Evolutionary conservation across 306 rosid species (phyloP).

Genomic region (Ziziphus jujuba): DNA sequence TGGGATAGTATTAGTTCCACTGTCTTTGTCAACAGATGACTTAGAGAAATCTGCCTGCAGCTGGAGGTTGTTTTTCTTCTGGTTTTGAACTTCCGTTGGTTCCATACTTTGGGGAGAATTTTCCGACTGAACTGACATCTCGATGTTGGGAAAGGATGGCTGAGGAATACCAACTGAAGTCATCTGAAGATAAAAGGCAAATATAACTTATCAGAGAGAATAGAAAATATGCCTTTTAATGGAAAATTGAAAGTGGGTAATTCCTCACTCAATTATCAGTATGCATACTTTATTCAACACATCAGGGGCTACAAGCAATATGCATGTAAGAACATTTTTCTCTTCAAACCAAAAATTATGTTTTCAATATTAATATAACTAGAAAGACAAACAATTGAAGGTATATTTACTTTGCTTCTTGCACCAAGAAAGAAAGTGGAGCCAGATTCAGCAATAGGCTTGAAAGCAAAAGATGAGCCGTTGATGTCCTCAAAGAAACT

Average conservation of each 20-base stretch:
- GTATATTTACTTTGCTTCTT: slow-evolving; percentile 62
- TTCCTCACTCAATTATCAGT: not conserved
- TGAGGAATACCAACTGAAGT: slow-evolving; percentile 45
- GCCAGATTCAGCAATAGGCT: slow-evolving; percentile 52
- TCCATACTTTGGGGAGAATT: slow-evolving; percentile 53
- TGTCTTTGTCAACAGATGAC: slow-evolving; percentile 46
- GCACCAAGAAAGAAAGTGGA: slow-evolving; percentile 56
- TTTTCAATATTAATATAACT: not conserved
- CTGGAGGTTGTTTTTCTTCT: slow-evolving; percentile 47
- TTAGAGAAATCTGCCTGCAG: slow-evolving; percentile 49
- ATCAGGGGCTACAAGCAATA: slow-evolving; percentile 14
- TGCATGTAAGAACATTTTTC: slow-evolving; percentile 10
- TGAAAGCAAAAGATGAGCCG: slow-evolving; percentile 70
- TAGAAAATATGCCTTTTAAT: slow-evolving; percentile 3
- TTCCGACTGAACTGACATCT: slow-evolving; percentile 59
- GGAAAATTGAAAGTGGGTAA: not conserved
- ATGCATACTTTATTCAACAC: not conserved
- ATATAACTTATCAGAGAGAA: slow-evolving; percentile 25
- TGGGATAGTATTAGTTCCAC: slow-evolving; percentile 31
- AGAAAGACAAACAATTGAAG: not conserved
- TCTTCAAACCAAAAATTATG: not conserved
- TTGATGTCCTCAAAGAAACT: slow-evolving; percentile 43
- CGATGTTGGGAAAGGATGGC: slow-evolving; percentile 52
- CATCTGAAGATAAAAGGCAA: slow-evolving; percentile 44
- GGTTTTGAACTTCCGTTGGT: slow-evolving; percentile 46